Evolutionary conservation across 1,284 basidiomycete species (phyloP).

Genomic region (Mycena sp.): DNA sequence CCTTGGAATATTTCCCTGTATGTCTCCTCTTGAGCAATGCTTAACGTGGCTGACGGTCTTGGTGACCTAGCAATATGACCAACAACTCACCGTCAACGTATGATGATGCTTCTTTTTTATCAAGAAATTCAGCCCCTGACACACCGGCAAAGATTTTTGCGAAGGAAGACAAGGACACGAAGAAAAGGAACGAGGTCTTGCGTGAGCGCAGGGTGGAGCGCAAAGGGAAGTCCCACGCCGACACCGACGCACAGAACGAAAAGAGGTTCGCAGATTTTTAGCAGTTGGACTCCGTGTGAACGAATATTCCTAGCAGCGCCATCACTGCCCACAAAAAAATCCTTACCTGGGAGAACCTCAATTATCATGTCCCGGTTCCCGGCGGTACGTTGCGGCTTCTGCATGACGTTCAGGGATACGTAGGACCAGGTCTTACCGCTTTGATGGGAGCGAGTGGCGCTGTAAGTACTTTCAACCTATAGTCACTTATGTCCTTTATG

Average conservation of each 20-base stretch:
- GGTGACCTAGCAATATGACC: slow-evolving; percentile 56
- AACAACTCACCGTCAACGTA: slow-evolving; percentile 11
- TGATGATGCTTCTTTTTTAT: slow-evolving; percentile 49
- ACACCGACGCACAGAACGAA: slow-evolving; percentile 37
- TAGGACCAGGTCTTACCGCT: slow-evolving; percentile 85
- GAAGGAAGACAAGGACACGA: slow-evolving; percentile 76
- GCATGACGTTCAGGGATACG: slow-evolving; percentile 89
- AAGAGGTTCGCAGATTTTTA: slow-evolving; percentile 24
- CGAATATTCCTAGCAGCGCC: slow-evolving; percentile 13
- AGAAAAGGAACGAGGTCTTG: slow-evolving; percentile 70
- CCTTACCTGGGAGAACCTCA: slow-evolving; percentile 77
- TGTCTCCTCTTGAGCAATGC: slow-evolving; percentile 34
- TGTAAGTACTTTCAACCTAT: slow-evolving; percentile 29
- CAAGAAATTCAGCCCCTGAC: not conserved
- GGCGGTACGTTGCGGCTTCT: slow-evolving; percentile 71
- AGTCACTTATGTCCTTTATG: not conserved
- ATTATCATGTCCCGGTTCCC: slow-evolving; percentile 80
- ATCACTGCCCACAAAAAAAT: slow-evolving; percentile 51
- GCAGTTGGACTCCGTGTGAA: slow-evolving; percentile 7
- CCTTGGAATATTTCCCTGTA: slow-evolving; percentile 72
- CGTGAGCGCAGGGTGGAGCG: slow-evolving; percentile 51
- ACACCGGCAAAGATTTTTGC: slow-evolving; percentile 60
- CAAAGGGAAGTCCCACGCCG: slow-evolving; percentile 28
- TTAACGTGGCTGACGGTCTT: not conserved
- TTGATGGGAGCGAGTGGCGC: slow-evolving; percentile 87